These are phyloP conservation scores for Bruguiera hainesii DNA, from an alignment of 441 rosid species.

Conservation along the genomic window DNA sequence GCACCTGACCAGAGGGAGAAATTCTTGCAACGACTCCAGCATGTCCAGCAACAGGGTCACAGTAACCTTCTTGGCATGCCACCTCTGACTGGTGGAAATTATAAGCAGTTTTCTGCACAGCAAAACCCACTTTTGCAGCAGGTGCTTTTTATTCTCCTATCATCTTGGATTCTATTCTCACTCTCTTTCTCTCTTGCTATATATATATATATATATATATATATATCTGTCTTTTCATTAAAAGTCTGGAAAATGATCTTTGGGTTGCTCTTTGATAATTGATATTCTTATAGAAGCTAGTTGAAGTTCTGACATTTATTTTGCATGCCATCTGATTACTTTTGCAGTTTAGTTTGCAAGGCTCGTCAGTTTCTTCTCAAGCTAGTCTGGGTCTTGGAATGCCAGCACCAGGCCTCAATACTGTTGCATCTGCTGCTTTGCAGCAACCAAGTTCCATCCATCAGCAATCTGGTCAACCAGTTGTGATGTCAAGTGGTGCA, in stretches of 20 bases:
- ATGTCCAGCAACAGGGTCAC: conserved; percentile 85
- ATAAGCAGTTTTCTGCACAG: conserved; percentile 84
- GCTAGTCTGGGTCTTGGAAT: conserved; percentile 70
- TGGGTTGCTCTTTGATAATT: not conserved
- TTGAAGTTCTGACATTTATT: not conserved
- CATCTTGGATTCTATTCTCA: not conserved
- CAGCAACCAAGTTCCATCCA: conserved; percentile 67
- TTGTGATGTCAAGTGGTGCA: conserved; percentile 40
- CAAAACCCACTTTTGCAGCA: conserved; percentile 85
- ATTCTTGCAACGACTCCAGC: conserved; percentile 77
- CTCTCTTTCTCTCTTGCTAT: too few species aligned
- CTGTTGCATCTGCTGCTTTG: conserved; percentile 53
- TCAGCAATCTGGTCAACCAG: conserved; percentile 72
- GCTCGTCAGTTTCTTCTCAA: conserved; percentile 66
- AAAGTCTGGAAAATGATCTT: not conserved
- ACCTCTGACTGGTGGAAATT: conserved; percentile 68
- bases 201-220: too few species aligned
- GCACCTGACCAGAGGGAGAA: conserved; percentile 96
- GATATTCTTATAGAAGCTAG: not conserved
- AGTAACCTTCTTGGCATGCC: conserved; percentile 78
- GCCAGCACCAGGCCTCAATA: conserved; percentile 60
- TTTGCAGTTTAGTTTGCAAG: conserved; percentile 60
- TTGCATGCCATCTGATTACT: conserved; percentile 14
- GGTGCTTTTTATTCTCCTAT: conserved; percentile 40
- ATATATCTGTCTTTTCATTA: conserved; percentile 5